Evolutionary conservation across 768 basidiomycete species (phyloP).

Genomic region (Amanita inopinata): DNA sequence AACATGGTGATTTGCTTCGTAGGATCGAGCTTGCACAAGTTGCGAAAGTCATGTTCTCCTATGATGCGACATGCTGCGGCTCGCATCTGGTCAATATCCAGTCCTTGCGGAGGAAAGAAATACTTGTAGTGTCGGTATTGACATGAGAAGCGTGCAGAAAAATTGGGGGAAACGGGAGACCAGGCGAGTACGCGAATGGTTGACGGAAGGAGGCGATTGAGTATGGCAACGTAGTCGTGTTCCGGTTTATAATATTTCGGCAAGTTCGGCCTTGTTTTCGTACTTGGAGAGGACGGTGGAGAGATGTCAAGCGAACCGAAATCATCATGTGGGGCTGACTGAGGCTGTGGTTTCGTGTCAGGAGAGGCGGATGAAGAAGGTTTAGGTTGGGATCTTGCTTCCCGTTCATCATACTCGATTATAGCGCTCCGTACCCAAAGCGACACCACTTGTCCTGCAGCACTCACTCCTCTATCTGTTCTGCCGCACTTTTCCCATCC

Average conservation of each 20-base stretch:
- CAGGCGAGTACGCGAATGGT: constrained; percentile 90
- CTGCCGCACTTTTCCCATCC: constrained; percentile 88
- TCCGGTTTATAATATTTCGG: constrained; percentile 27
- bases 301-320: constrained; percentile 27
- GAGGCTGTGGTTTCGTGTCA: constrained; percentile 5
- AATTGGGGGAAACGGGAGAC: constrained; percentile 73
- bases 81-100: constrained; percentile 71
- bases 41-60: constrained; percentile 93
- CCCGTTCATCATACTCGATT: no score
- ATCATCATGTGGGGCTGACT: constrained; percentile 26
- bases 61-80: constrained; percentile 61
- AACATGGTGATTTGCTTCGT: constrained; percentile 85
- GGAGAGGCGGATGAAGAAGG: constrained; percentile 5
- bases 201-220: constrained; percentile 82
- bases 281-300: constrained; percentile 8
- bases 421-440: constrained; percentile 80
- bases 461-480: constrained; percentile 93
- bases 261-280: constrained; percentile 10
- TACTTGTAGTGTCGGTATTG: constrained; percentile 92
- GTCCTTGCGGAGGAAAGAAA: constrained; percentile 66
- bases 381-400: constrained; percentile 9
- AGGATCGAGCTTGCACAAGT: constrained; percentile 89
- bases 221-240: constrained; percentile 64
- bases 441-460: constrained; percentile 87
- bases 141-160: constrained; percentile 89